These are phyloP conservation scores for Amaranthus hypochondriacus DNA, from an alignment of 148 eudicot species.

Conservation along the genomic window DNA sequence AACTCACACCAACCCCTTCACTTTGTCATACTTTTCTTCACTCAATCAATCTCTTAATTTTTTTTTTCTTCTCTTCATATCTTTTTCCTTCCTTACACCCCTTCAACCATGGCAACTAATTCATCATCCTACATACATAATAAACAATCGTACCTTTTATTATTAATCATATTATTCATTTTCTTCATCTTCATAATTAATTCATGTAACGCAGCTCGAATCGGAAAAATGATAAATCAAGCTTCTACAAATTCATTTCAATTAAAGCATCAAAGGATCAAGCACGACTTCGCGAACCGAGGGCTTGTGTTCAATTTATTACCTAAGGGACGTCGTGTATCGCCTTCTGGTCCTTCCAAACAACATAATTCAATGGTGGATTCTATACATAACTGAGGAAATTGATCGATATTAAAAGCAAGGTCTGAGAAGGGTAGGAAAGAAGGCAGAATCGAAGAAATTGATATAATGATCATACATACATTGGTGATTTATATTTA, in stretches of 20 bases:
- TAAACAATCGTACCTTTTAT: background rate
- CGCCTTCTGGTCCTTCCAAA: conserved; percentile 21
- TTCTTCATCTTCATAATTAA: background rate
- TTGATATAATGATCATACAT: too few species aligned
- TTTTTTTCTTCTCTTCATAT: background rate
- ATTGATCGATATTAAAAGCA: background rate
- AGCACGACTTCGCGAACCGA: background rate
- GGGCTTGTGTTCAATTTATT: conserved; percentile 19
- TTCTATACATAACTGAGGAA: conserved; percentile 11
- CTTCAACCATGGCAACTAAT: conserved; percentile 1
- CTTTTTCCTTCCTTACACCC: background rate
- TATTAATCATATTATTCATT: background rate
- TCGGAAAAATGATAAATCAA: background rate
- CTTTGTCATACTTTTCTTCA: background rate
- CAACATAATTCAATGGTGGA: conserved; percentile 16
- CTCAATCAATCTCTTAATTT: too few species aligned
- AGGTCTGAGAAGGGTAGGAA: too few species aligned
- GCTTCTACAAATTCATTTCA: background rate
- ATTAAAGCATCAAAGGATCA: conserved; percentile 12
- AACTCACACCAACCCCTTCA: background rate
- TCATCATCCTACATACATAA: background rate
- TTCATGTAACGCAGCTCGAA: conserved; percentile 5
- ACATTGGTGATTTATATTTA: too few species aligned
- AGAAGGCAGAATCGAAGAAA: too few species aligned
- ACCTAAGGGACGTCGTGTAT: conserved; percentile 7